Base-by-base conservation (phyloP, 768 basidiomycete species). In the Termitomyces bulborhizus region DNA sequence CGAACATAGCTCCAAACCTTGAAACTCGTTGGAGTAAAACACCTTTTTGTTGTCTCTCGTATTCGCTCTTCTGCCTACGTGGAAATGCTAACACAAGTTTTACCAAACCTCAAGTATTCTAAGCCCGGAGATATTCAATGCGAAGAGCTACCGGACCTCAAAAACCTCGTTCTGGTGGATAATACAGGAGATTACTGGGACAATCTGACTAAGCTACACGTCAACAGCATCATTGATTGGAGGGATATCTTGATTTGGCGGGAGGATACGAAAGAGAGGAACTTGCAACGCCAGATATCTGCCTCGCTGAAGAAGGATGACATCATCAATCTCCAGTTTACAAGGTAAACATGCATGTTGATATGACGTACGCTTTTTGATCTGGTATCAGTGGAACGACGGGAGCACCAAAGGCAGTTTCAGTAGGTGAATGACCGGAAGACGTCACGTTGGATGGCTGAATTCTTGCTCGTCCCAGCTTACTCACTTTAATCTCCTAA, bases 281-380 rank as follows among this genome's bases (percentile, higher is more conserved):
- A 65, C 36, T 52, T 73, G 18, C 77, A 85, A 47, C 70, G 71
- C 50, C 71, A 77, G n/a, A 69, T 78, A 3, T 62, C 64, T 37
- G 56, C 59, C 18, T 72, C 72, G 3, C 62, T 85, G 52, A 51
- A 75, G 6, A 78, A 81, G 41, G 82, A 89, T 54, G 90, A 93
- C 29, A 75, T 91, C 4, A 83, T 91, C 46, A 93, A 90, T 63
- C 62, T 93, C 55, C 90, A 93, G 63, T 93, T 92, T 63, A 93
- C 90, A 32, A 92, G 89, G 88, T 88, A 57, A 11, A 68, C 51
- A 31, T 56, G 26, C 46, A 18, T 52, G 26, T 37, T 9, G 8
- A 24, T 29, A 27, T 42, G 29, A n/a, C 44, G 1, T 27, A 21
- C 31, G 21, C 12, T 15, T 44, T 3, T 21, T 57, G 15, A 57